phyloP scores from a whole-genome alignment of 1,284 basidiomycete genomes.

The Marasmius fiardii region DNA sequence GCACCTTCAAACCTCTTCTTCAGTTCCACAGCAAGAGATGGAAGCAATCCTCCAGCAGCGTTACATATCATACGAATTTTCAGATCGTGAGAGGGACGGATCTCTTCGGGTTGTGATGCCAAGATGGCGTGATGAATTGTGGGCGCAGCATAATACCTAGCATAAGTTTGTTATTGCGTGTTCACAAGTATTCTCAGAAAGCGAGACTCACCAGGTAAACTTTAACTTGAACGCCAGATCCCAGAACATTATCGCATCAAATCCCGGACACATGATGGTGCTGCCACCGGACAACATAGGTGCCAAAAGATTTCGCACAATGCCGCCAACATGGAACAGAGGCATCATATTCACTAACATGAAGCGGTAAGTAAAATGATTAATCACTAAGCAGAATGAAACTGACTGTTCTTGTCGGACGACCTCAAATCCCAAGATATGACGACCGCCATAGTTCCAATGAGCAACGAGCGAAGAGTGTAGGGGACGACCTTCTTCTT shows the following conservation, averaged over 20 bases:
- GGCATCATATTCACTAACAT: constrained; percentile 61
- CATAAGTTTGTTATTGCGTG: not conserved
- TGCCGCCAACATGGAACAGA: constrained; percentile 65
- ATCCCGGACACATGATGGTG: constrained; percentile 56
- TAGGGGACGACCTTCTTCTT: constrained; percentile 60
- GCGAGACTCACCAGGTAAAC: constrained; percentile 46
- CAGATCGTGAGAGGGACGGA: constrained; percentile 30
- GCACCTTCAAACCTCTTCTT: constrained; percentile 35
- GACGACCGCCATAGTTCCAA: constrained; percentile 57
- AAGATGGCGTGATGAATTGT: constrained; percentile 46
- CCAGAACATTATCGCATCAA: constrained; percentile 63
- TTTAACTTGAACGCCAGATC: constrained; percentile 41
- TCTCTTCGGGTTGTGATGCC: constrained; percentile 31
- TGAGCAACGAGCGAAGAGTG: constrained; percentile 53
- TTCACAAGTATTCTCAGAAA: not conserved
- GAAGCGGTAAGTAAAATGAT: not conserved
- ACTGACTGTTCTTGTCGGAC: constrained; percentile 41
- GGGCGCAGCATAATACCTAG: constrained; percentile 45
- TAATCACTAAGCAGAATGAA: not conserved
- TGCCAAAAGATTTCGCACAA: constrained; percentile 60
- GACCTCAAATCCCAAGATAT: constrained; percentile 52
- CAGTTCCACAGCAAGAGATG: constrained; percentile 38
- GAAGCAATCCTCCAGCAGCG: constrained; percentile 42
- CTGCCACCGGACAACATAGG: constrained; percentile 56
- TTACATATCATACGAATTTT: constrained; percentile 44